Percentiles rank a stretch among this genome's conserved stretches.
Evolutionary conservation across 495 filamentous ascomycete genomes (phyloP).

Genomic region (Aspergillus hancockii): DNA sequence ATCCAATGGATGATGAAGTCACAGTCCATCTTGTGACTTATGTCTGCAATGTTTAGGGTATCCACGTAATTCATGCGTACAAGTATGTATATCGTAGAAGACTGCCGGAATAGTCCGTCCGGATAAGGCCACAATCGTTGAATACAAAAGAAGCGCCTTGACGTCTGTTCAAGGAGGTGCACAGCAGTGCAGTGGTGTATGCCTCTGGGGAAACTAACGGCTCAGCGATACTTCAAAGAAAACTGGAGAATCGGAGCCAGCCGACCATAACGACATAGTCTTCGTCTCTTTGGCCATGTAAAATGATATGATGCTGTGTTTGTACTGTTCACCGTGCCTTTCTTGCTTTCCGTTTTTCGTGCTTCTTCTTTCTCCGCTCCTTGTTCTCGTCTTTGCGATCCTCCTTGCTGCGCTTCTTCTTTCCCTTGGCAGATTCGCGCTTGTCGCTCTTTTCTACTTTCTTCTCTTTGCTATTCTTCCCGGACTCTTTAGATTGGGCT

Average conservation of each 20-base stretch:
- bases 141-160: not conserved
- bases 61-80: not conserved
- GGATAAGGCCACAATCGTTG: not conserved
- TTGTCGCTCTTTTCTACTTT: slow-evolving; percentile 17
- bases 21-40: not conserved
- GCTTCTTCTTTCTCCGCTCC: slow-evolving; percentile 43
- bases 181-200: not conserved
- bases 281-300: not conserved
- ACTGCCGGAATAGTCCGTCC: not conserved
- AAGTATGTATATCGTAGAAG: not conserved
- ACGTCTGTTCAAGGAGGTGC: not conserved
- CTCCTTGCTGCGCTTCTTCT: slow-evolving; percentile 32
- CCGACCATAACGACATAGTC: not conserved
- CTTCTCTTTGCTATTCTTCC: slow-evolving; percentile 23
- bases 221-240: not conserved
- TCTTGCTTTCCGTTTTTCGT: slow-evolving; percentile 31
- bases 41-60: not conserved
- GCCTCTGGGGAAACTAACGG: not conserved
- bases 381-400: slow-evolving; percentile 32
- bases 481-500: slow-evolving; percentile 11
- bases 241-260: slow-evolving; percentile 6
- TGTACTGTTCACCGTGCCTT: slow-evolving; percentile 21
- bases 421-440: slow-evolving; percentile 26
- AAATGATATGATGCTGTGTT: not conserved
- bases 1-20: not conserved